Base-by-base conservation (phyloP, 2,329 filamentous ascomycete species). In the Aspergillus sp. region DNA sequence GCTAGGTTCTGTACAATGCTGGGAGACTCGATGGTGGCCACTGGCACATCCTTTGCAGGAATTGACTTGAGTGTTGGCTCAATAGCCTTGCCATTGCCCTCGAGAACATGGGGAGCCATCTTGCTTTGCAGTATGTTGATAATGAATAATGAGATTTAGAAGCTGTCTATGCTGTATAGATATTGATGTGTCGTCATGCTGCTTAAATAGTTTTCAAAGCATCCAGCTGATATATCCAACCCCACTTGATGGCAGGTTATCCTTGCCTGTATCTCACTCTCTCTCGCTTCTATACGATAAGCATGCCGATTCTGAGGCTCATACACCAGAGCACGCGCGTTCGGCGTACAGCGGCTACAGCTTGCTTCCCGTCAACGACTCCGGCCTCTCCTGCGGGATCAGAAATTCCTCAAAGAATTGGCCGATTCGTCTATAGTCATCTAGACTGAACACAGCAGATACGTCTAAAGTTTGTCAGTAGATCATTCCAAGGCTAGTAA, bases 321-420 rank as follows among this genome's bases (percentile, higher is more conserved):
- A 6, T 12, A 10, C 17, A 19, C 5, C n/a, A 45, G 13, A 45
- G 19, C 41, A 45, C 41, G 41, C 41, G 41, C 17, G 41, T 23
- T 13, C 10, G 0, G 12, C 41, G 41, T 17, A 9, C 17, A 43
- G 9, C 19, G 41, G 21, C 50, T 60, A 67, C 43, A 63, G 21
- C 32, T 59, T 64, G 17, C 56, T 61, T 25, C 28, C 63, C n/a
- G 58, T 12, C 15, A 52, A n/a, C 1, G 38, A 36, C 28, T 52
- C 38, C 10, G 43, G 10, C 13, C 50, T 48, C 23, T 54, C 49
- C 61, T 68, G 68, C 2, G 62, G 59, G 32, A 66, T 62, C 36
- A 75, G 58, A 32, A 77, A 78, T 12, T 70, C 70, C 9, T 64
- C 64, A 53, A 79, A 78, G 59, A 78, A 78, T 0, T 67, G 59